These are phyloP conservation scores for Erythrobasidium hasegawianum DNA, from an alignment of 1,284 basidiomycete genomes.

Conservation along the genomic window DNA sequence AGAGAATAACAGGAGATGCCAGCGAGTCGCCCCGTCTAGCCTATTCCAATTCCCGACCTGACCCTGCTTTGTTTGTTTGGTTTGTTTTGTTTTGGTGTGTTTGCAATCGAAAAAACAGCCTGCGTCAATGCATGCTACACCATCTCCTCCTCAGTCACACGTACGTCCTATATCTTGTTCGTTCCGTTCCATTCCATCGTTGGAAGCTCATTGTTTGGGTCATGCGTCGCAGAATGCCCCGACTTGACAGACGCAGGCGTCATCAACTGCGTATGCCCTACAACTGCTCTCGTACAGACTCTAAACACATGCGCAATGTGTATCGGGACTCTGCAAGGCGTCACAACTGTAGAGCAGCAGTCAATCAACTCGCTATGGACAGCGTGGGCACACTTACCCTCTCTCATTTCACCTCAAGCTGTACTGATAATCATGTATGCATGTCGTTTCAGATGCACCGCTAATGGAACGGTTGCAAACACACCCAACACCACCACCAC, in stretches of 20 bases:
- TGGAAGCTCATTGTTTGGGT: too few relatives aligned
- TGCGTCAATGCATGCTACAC: constrained; percentile 32
- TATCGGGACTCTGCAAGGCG: constrained; percentile 12
- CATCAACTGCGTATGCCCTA: constrained; percentile 32
- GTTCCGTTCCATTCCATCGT: neutral
- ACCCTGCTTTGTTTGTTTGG: neutral
- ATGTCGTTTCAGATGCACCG: neutral
- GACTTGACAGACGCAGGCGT: constrained; percentile 31
- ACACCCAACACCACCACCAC: neutral
- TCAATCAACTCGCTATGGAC: constrained; percentile 25
- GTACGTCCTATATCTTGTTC: constrained; percentile 11
- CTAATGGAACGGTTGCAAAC: neutral
- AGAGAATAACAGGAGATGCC: constrained; percentile 30
- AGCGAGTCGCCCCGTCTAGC: neutral
- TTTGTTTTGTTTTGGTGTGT: neutral
- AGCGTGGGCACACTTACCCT: constrained; percentile 9
- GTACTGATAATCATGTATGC: neutral
- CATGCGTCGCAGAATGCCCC: constrained; percentile 26
- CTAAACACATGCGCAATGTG: constrained; percentile 27
- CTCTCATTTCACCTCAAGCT: neutral
- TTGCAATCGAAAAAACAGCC: constrained; percentile 3
- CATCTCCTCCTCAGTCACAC: constrained; percentile 29
- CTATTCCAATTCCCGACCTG: neutral
- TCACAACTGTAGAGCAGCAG: constrained; percentile 17
- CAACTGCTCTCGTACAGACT: neutral